These are phyloP conservation scores for Dunaliella primolecta DNA, from an alignment of 139 green algal genomes.

Conservation along the genomic window DNA sequence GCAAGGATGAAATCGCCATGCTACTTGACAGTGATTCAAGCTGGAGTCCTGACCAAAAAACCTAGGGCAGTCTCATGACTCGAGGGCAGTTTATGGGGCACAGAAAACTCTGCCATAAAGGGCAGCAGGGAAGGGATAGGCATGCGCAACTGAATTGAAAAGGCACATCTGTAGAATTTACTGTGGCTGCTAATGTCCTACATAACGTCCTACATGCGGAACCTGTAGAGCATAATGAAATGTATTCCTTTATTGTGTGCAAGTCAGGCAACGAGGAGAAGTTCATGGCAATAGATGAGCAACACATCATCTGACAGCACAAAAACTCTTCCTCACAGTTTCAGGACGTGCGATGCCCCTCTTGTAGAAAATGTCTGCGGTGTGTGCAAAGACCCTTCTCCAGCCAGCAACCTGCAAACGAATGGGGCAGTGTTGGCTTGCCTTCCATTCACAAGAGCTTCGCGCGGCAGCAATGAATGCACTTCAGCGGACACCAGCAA, in stretches of 20 bases:
- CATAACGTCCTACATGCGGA: background rate
- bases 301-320: background rate
- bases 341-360: constrained; percentile 75
- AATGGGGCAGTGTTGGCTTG: background rate
- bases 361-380: constrained; percentile 77
- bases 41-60: background rate
- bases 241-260: background rate
- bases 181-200: background rate
- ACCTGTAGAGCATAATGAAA: background rate
- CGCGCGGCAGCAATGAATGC: background rate
- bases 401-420: constrained; percentile 58
- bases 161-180: background rate
- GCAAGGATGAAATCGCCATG: background rate
- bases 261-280: too few relatives aligned
- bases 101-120: background rate
- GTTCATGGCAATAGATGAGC: background rate
- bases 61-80: background rate
- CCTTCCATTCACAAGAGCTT: background rate
- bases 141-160: background rate
- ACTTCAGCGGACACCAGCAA: background rate
- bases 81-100: background rate
- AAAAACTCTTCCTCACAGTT: constrained; percentile 39
- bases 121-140: background rate
- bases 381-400: constrained; percentile 85
- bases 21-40: background rate